Evolutionary conservation across 2,329 filamentous ascomycete species (phyloP), one percentile per base, ranked within the genome.

Genomic region (Tolypocladium inflatum): DNA sequence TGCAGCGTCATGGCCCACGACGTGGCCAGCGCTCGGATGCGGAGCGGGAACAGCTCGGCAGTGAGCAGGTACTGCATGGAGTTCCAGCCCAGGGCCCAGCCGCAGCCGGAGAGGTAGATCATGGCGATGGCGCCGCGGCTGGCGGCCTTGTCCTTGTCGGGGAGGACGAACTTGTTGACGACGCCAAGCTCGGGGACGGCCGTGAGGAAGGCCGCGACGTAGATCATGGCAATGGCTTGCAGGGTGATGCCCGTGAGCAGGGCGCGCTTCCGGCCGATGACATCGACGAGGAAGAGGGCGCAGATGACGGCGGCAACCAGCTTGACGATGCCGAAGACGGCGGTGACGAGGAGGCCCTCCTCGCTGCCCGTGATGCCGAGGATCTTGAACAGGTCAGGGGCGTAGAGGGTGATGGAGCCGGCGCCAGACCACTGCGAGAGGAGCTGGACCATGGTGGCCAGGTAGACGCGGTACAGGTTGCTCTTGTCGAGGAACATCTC

Each of bases 11-110:
- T 91, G 53, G 86, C 84, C 67, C 88, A 78, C 0, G 84, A 88
- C 0, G 86, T 88, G 23, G 85, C 83, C 11, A 91, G 73, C 4
- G 88, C 87, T 57, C 89, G 83, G 55, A 92, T 84, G 4, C 88
- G 81, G 11, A 91, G 78, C 1, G 89, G 88, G 74, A 90, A 92
- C 60, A 92, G 79, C 68, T 92, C 89, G 1, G 87, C 86, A 17
- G 88, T 90, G 58, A 92, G 80, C 4, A 92, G 79, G 68, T 91
- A 92, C 72, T 91, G 88, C 78, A 90, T 88, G 1, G 79, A 83
- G 73, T 90, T 90, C 87, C 85, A 91, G 41, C 82, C 86, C 3
- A 88, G 73, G 2, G 86, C 86, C 85, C 86, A 89, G 1, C 86
- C 87, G 58, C 83, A 78, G 2, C 86, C 87, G 0, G 81, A 86